Base-by-base conservation (phyloP, 2,329 filamentous ascomycete species). In the Fusarium compactum region DNA sequence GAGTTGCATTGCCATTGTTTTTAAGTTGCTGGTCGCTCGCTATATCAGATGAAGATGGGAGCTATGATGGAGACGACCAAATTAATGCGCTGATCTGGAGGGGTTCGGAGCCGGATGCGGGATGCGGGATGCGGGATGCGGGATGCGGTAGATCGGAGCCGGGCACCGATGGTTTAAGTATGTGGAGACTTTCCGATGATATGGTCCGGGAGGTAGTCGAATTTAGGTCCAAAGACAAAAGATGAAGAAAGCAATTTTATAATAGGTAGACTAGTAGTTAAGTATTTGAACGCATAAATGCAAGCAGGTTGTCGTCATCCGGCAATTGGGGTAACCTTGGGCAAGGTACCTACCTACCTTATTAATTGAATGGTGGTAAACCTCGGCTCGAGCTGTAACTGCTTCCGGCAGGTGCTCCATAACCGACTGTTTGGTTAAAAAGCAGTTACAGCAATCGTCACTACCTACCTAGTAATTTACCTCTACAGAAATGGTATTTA, bases 1-100 rank as follows among this genome's bases (percentile, higher is more conserved):
- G 9, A 94, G 85, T 67, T 87, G 85, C 38, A 85, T 81, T 60
- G 88, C 85, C 90, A 92, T 93, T 29, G 70, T 41, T 32, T 30
- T 29, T n/a, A 9, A 43, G n/a, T 41, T 25, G 48, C 27, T 43
- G 38, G 10, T 16, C 43, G 30, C 41, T 45, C 30, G 30, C 27
- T 45, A 34, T 29, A 18, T 27, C 44, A 20, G 22, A 40, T 27
- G 24, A 32, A 24, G 22, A 29, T 8, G 12, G 25, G 32, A 38
- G 27, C 57, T 43, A 34, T 30, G 10, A 22, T 34, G 29, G 14
- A 38, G 25, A 48, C n/a, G 18, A 44, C 34, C 34, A 7, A 25
- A 15, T 29, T 27, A 25, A 43, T 25, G 14, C 47, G 51, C 20
- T 58, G 50, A 50, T 66, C 56, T 40, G 54, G 59, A 71, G 59